phyloP scores from a whole-genome alignment of 306 rosid genomes.

The Gynostemma pentaphyllum region DNA sequence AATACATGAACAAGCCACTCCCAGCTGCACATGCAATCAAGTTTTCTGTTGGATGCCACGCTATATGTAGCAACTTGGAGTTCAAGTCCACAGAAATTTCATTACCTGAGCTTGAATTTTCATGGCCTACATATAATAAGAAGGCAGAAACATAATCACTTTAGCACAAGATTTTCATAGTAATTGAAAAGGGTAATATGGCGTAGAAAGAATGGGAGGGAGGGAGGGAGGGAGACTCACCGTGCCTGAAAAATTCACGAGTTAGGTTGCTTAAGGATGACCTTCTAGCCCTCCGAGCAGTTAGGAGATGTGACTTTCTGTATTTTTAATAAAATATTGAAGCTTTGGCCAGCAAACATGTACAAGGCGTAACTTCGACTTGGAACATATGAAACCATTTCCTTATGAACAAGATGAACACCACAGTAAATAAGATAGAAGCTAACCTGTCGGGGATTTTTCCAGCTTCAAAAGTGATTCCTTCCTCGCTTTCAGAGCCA shows the following conservation, averaged over 20 bases:
- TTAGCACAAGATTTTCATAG: not conserved
- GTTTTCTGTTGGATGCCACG: constrained; percentile 57
- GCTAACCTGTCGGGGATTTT: constrained; percentile 33
- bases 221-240: constrained; percentile 16
- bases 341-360: not conserved
- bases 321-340: not conserved
- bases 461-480: constrained; percentile 33
- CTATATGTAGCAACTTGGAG: constrained; percentile 39
- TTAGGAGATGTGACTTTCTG: constrained; percentile 24
- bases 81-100: constrained; percentile 19
- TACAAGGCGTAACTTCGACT: not conserved
- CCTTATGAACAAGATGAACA: too few species aligned
- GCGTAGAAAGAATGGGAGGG: not conserved
- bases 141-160: not conserved
- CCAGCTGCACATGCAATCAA: constrained; percentile 51
- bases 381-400: too few species aligned
- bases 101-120: constrained; percentile 21
- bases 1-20: constrained; percentile 42
- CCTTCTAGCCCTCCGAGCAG: constrained; percentile 37
- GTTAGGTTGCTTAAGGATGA: constrained; percentile 42
- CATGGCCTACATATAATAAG: constrained; percentile 29
- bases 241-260: constrained; percentile 34
- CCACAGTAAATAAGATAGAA: not conserved
- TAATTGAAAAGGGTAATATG: not conserved
- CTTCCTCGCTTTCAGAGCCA: constrained; percentile 33